A percentile compares a stretch with the other conserved stretches of the same genome.
Evolutionary conservation across 371 early-diverging fungal species (phyloP).

Genomic region (Circinella umbellata): DNA sequence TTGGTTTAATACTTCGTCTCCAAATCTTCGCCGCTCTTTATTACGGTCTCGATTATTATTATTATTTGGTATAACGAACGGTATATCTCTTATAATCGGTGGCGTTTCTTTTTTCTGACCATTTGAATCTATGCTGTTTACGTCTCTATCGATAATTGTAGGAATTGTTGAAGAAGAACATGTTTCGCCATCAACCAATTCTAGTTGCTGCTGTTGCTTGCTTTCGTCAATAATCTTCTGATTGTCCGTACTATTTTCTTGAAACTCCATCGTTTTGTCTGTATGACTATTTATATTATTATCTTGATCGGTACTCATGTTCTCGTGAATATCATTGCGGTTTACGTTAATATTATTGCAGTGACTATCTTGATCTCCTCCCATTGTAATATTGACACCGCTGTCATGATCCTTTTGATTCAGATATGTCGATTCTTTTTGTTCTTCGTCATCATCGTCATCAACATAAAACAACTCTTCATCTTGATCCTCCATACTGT

Average conservation of each 20-base stretch:
- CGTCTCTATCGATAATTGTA: not conserved
- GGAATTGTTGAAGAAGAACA: not conserved
- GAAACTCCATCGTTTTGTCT: not conserved
- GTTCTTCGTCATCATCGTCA: no score
- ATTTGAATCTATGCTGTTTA: not conserved
- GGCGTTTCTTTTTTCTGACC: not conserved
- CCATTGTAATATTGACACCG: conserved; percentile 1
- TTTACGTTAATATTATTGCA: not conserved
- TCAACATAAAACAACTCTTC: not conserved
- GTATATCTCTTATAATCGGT: not conserved
- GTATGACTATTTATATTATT: not conserved
- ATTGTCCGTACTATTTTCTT: not conserved
- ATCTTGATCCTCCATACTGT: not conserved
- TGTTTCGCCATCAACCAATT: not conserved
- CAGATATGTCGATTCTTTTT: no score
- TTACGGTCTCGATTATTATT: not conserved
- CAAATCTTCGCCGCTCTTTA: conserved; percentile 7
- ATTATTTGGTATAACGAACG: no score
- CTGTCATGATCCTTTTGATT: not conserved
- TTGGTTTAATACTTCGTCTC: conserved; percentile 16
- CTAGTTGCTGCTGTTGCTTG: conserved; percentile 7
- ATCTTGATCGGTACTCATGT: no score
- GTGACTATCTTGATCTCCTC: conserved; percentile 3
- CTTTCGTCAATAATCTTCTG: not conserved
- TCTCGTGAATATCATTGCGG: no score